phyloP scores from a whole-genome alignment of 352 stramenopile species.

The Phytophthora citrophthora region DNA sequence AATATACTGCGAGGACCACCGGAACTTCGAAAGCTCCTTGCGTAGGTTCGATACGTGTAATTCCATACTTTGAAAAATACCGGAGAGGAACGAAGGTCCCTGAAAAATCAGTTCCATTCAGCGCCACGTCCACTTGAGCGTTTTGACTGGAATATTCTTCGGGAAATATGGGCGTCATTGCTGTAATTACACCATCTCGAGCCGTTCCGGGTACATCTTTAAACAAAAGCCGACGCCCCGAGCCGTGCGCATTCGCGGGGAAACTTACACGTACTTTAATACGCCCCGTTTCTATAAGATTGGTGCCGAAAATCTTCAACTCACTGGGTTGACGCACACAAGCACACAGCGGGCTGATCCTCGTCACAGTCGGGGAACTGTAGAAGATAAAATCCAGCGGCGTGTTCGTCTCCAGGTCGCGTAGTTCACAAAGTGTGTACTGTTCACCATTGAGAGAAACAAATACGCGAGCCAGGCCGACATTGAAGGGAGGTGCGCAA shows the following conservation, averaged over 20 bases:
- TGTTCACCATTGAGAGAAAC: slow-evolving; percentile 81
- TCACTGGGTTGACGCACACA: slow-evolving; percentile 56
- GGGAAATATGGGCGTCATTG: slow-evolving; percentile 51
- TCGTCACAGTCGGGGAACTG: slow-evolving; percentile 56
- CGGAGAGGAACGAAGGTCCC: slow-evolving; percentile 49
- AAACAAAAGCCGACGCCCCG: slow-evolving; percentile 33
- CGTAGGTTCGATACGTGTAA: slow-evolving; percentile 52
- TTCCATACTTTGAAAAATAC: slow-evolving; percentile 62
- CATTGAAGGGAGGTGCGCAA: slow-evolving; percentile 67
- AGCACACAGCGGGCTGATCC: slow-evolving; percentile 65
- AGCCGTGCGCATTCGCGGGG: slow-evolving; percentile 14
- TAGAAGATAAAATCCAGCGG: slow-evolving; percentile 79
- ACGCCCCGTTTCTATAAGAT: slow-evolving; percentile 77
- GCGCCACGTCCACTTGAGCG: slow-evolving; percentile 60
- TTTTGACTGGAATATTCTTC: slow-evolving; percentile 53
- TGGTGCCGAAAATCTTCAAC: slow-evolving; percentile 61
- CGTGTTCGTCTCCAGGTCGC: slow-evolving; percentile 49
- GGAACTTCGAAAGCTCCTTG: slow-evolving; percentile 69
- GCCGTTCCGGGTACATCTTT: slow-evolving; percentile 49
- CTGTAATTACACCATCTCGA: slow-evolving; percentile 57
- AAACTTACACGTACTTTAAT: slow-evolving; percentile 70
- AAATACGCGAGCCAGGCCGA: slow-evolving; percentile 59
- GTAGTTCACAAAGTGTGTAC: slow-evolving; percentile 73
- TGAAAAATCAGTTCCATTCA: slow-evolving; percentile 77
- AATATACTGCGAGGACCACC: slow-evolving; percentile 41